These are phyloP conservation scores for Rhizophlyctis rosea DNA, from an alignment of 192 early-diverging fungal species.

Conservation along the genomic window DNA sequence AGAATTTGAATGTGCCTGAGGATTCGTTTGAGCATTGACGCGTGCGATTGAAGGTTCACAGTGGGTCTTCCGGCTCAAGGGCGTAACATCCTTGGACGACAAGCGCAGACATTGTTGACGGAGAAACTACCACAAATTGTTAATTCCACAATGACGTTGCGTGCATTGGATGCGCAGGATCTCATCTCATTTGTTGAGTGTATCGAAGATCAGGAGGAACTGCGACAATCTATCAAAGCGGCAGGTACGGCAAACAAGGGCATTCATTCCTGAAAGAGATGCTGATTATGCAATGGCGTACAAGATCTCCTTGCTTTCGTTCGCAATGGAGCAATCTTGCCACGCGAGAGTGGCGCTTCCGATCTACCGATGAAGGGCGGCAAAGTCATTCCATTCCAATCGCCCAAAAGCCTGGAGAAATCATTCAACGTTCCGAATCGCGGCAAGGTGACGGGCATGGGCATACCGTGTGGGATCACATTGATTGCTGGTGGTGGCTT, in stretches of 20 bases:
- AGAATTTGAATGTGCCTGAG: constrained; percentile 23
- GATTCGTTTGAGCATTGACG: constrained; percentile 37
- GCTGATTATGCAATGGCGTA: not conserved
- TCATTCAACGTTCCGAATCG: constrained; percentile 46
- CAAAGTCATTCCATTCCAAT: constrained; percentile 22
- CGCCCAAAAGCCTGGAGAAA: constrained; percentile 34
- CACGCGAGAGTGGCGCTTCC: constrained; percentile 46
- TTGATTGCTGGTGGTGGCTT: constrained; percentile 51
- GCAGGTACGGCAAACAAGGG: not conserved
- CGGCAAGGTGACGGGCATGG: constrained; percentile 50
- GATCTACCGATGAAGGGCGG: constrained; percentile 36
- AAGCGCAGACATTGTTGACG: constrained; percentile 39
- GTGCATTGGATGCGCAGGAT: constrained; percentile 17
- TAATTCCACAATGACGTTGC: constrained; percentile 24
- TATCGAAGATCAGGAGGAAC: constrained; percentile 48
- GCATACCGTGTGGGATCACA: constrained; percentile 44
- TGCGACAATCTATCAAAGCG: constrained; percentile 35
- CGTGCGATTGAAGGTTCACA: constrained; percentile 16
- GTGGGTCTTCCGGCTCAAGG: constrained; percentile 47
- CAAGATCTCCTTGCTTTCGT: constrained; percentile 45
- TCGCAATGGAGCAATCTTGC: constrained; percentile 49
- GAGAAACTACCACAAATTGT: constrained; percentile 39
- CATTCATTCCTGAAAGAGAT: no score
- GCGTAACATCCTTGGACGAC: constrained; percentile 39
- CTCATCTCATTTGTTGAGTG: constrained; percentile 35